Conservation (phyloP, 352 stramenopile genomes). For the Globisporangium cederbergense region DNA sequence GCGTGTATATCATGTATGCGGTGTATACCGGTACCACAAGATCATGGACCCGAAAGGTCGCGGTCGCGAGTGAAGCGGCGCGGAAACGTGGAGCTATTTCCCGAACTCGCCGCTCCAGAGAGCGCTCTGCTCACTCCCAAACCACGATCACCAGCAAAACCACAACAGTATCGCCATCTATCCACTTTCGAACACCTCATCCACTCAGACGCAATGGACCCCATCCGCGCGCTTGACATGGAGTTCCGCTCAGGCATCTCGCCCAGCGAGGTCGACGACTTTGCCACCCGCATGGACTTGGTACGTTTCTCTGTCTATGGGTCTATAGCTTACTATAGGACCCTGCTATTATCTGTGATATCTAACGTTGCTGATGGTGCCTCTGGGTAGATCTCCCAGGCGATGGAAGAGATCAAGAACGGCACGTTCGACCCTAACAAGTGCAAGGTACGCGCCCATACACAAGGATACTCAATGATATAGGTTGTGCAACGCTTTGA, state of each 20-base stretch:
- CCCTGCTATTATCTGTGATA: not conserved
- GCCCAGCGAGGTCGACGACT: constrained; percentile 66
- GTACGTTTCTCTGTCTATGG: constrained; percentile 22
- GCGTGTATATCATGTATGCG: too few species aligned
- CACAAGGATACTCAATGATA: too few species aligned
- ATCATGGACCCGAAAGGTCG: too few species aligned
- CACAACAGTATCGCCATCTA: not conserved
- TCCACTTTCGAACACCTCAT: not conserved
- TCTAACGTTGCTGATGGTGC: not conserved
- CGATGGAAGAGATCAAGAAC: constrained; percentile 79
- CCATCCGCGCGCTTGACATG: constrained; percentile 65
- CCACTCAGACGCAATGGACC: constrained; percentile 40
- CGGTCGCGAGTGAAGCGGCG: too few species aligned
- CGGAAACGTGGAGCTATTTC: too few species aligned
- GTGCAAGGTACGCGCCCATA: constrained; percentile 43
- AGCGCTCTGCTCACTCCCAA: not conserved
- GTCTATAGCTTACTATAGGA: not conserved
- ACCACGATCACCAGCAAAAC: not conserved
- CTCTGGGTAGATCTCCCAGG: constrained; percentile 44
- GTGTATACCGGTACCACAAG: too few species aligned
- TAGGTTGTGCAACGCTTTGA: too few species aligned
- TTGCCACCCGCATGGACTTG: constrained; percentile 66
- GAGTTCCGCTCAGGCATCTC: constrained; percentile 60
- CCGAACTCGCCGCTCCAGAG: too few species aligned
- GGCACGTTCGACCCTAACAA: constrained; percentile 70